Evolutionary conservation across 352 stramenopile genomes (phyloP).

Genomic region (Pythium oligandrum): DNA sequence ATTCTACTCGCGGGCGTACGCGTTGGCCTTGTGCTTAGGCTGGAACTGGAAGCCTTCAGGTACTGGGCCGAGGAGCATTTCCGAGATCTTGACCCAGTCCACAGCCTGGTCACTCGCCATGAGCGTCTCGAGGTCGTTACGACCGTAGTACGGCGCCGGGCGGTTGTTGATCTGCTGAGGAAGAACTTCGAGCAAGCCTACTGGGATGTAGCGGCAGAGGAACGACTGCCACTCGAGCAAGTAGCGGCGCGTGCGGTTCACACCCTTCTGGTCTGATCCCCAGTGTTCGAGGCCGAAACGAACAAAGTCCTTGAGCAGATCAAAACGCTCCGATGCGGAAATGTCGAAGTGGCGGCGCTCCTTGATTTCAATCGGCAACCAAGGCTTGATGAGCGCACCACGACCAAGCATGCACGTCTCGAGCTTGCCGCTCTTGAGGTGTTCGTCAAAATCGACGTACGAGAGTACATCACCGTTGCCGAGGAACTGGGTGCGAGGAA

Average conservation of each 20-base stretch:
- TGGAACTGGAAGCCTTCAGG: slow-evolving; percentile 92
- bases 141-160: slow-evolving; percentile 89
- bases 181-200: slow-evolving; percentile 93
- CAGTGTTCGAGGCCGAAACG: slow-evolving; percentile 98
- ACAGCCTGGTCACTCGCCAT: slow-evolving; percentile 93
- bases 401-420: slow-evolving; percentile 89
- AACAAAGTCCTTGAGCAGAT: slow-evolving; percentile 97
- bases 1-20: slow-evolving; percentile 53
- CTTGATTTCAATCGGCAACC: slow-evolving; percentile 99
- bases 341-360: slow-evolving; percentile 97
- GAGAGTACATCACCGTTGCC: slow-evolving; percentile 88
- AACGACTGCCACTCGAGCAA: slow-evolving; percentile 99
- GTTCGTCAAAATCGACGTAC: slow-evolving; percentile 78
- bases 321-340: slow-evolving; percentile 92
- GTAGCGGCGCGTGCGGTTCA: slow-evolving; percentile 97
- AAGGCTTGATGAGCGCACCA: slow-evolving; percentile 98
- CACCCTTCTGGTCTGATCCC: slow-evolving; percentile 97
- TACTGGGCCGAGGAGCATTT: slow-evolving; percentile 97
- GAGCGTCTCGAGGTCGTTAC: slow-evolving; percentile 97
- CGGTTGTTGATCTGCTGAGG: slow-evolving; percentile 98
- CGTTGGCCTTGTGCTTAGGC: slow-evolving; percentile 98
- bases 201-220: slow-evolving; percentile 96
- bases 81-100: slow-evolving; percentile 99
- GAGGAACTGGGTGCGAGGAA: slow-evolving; percentile 85
- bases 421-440: slow-evolving; percentile 80